These are phyloP conservation scores for Nymphaea colorata DNA, from an alignment of 164 flowering plant genomes.

Conservation along the genomic window DNA sequence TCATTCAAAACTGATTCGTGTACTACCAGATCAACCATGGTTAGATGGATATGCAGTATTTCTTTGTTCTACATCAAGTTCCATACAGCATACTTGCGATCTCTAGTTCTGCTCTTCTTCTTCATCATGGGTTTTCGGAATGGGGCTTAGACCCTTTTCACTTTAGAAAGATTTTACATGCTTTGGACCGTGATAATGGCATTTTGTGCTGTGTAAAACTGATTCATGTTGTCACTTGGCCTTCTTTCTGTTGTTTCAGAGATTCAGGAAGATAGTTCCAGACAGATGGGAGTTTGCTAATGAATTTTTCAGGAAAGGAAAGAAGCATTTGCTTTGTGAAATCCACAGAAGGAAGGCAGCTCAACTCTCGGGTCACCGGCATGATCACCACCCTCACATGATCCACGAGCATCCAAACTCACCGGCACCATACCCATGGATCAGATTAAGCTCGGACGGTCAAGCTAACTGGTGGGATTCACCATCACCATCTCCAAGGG, in stretches of 20 bases:
- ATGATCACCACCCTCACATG: constrained; percentile 9
- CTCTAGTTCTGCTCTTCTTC: too few relatives aligned
- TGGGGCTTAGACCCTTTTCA: too few relatives aligned
- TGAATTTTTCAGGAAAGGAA: constrained; percentile 39
- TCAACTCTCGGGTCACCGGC: constrained; percentile 18
- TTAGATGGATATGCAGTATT: too few relatives aligned
- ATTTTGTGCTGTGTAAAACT: not conserved
- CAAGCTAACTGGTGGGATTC: not conserved
- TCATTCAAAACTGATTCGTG: too few relatives aligned
- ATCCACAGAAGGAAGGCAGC: constrained; percentile 43
- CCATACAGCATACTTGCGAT: too few relatives aligned
- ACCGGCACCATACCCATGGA: not conserved
- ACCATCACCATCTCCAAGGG: not conserved
- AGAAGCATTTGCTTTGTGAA: constrained; percentile 33
- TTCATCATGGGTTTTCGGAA: too few relatives aligned
- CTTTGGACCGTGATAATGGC: too few relatives aligned
- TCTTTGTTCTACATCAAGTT: too few relatives aligned
- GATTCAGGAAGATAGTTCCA: constrained; percentile 43
- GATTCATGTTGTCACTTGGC: not conserved
- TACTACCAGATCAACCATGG: too few relatives aligned
- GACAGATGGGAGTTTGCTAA: constrained; percentile 65
- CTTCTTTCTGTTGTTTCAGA: constrained; percentile 18
- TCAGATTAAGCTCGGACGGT: not conserved
- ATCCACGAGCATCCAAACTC: constrained; percentile 5
- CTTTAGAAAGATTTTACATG: too few relatives aligned